Conservation (phyloP, 163 green algal species). For the Chlorella variabilis region DNA sequence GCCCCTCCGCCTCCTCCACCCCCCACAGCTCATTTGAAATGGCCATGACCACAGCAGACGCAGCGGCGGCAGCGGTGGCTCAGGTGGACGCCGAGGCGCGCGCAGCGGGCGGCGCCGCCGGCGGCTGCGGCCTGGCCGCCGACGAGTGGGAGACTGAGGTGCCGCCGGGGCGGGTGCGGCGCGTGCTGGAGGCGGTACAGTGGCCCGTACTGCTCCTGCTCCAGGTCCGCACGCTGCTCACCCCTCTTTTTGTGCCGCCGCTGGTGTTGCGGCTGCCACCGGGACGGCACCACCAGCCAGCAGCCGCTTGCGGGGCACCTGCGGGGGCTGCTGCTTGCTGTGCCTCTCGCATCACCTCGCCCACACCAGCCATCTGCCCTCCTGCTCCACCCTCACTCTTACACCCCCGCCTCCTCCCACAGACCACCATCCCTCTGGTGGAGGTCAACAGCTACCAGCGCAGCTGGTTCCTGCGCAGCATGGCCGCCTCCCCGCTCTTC, state of each 20-base stretch:
- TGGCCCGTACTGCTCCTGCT: slow-evolving; percentile 25
- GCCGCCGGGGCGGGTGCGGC: not conserved
- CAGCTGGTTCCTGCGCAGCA: slow-evolving; percentile 56
- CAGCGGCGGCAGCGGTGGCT: not conserved
- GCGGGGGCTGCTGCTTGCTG: not conserved
- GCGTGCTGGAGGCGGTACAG: not conserved
- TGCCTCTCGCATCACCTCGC: not conserved
- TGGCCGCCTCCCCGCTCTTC: slow-evolving; percentile 48
- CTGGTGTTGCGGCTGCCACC: too few relatives aligned
- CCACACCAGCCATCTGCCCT: not conserved
- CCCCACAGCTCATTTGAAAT: slow-evolving; percentile 6
- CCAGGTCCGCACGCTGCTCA: too few relatives aligned
- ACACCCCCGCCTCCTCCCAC: slow-evolving; percentile 14
- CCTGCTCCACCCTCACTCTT: not conserved
- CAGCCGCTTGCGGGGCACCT: too few relatives aligned
- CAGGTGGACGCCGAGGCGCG: not conserved
- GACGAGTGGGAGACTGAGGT: not conserved
- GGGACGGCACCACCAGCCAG: too few relatives aligned
- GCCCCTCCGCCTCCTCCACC: not conserved
- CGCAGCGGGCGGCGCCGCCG: too few relatives aligned
- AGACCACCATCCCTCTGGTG: slow-evolving; percentile 68
- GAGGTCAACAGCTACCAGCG: slow-evolving; percentile 59
- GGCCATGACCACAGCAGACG: not conserved
- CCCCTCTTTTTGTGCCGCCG: too few relatives aligned
- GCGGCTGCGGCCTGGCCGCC: too few relatives aligned